Evolutionary conservation across 495 filamentous ascomycete genomes (phyloP), one percentile per base, ranked within the genome.

Genomic region (Staphylotrichum tortipilum): DNA sequence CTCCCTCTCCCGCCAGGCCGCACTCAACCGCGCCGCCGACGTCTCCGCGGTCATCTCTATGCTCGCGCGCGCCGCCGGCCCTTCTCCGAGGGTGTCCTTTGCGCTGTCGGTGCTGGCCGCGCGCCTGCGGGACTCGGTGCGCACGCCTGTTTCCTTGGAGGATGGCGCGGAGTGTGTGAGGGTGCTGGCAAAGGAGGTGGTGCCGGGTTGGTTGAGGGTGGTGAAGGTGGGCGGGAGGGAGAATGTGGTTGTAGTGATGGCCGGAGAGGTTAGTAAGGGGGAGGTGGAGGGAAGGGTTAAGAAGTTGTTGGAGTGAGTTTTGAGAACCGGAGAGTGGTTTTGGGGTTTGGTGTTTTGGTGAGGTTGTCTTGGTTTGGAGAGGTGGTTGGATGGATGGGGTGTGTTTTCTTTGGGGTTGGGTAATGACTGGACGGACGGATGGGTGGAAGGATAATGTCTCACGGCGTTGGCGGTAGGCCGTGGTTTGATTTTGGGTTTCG

Each of bases 121-220:
- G 49, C 74, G 79, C 56, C 58, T 86, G 37, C 72, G 75, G 59
- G 78, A 81, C 54, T 83, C 79, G 43, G 62, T 84, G 48, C 67
- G 79, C 30, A 79, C 71, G 48, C 79, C 81, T 4, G 73, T 85
- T 36, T 77, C 75, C 35, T 71, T 65, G 46, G 79, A 78, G 43
- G 84, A 86, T 53, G 80, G 68, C 3, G 64, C 67, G 29, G 55
- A 46, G 15, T 80, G 75, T 53, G 68, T 86, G n/a, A 66, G 68
- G 42, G 42, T 85, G 49, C 56, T 86, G 52, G 78, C 67, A 14
- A 41, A 26, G 1, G 82, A 85, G 66, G 72, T 86, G 21, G 73
- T 76, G 36, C 80, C 84, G 0, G 74, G 78, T 49, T 86, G 83
- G 80, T 54, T 85, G 31, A 60, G 68, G 28, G 56, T 85, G 1